Evolutionary conservation across 2,329 filamentous ascomycete genomes (phyloP).

Genomic region (Onygenales sp.): DNA sequence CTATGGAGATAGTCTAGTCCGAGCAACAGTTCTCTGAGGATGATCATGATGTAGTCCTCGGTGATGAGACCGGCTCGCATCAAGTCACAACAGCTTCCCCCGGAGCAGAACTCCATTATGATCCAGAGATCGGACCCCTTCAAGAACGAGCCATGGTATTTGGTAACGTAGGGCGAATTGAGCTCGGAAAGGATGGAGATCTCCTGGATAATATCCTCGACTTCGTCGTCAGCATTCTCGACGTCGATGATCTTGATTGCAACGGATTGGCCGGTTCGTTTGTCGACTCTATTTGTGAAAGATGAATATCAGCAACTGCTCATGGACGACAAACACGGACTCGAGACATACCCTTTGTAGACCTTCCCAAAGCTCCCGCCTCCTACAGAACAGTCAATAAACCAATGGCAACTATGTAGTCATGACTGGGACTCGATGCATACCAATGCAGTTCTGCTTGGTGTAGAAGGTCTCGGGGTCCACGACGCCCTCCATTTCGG

Average conservation of each 20-base stretch:
- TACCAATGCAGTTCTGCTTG: conserved; percentile 83
- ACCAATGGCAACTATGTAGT: conserved; percentile 2
- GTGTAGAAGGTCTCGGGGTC: conserved; percentile 90
- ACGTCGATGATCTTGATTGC: conserved; percentile 99
- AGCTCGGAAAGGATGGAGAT: conserved; percentile 95
- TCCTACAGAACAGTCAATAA: conserved; percentile 41
- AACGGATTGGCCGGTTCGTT: conserved; percentile 82
- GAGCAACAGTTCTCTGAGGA: conserved; percentile 77
- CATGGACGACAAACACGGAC: not conserved
- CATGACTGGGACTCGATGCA: conserved; percentile 16
- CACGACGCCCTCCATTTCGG: conserved; percentile 42
- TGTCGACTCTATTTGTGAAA: conserved; percentile 60
- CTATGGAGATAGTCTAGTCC: conserved; percentile 88
- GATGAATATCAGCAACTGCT: conserved; percentile 1
- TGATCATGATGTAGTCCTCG: conserved; percentile 96
- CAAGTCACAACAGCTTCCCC: conserved; percentile 88
- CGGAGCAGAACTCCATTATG: conserved; percentile 98
- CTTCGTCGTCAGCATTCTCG: conserved; percentile 97
- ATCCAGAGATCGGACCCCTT: conserved; percentile 98
- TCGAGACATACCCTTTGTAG: conserved; percentile 71
- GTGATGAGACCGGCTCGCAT: conserved; percentile 87
- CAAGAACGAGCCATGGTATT: conserved; percentile 94
- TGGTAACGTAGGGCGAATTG: conserved; percentile 91
- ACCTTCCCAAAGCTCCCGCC: conserved; percentile 98
- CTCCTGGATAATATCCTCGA: conserved; percentile 98